A percentile compares a stretch with the other conserved stretches of the same genome.
Conservation (phyloP, 129 eudicot genomes). For the Arctium lappa region DNA sequence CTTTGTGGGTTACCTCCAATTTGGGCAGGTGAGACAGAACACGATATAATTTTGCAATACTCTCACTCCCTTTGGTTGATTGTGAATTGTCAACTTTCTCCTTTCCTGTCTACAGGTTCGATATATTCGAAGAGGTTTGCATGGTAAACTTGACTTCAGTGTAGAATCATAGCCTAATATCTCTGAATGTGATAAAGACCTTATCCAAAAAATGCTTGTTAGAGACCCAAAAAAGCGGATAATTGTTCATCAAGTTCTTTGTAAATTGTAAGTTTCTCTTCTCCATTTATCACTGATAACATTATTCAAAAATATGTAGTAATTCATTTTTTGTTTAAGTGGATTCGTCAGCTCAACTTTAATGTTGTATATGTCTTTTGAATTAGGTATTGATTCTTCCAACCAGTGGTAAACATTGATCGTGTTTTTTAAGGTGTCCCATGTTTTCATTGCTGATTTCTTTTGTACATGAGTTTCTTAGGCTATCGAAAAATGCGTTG, state of each 20-base stretch:
- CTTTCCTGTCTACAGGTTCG: slow-evolving; percentile 40
- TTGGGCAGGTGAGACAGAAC: slow-evolving; percentile 57
- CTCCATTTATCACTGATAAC: neutral
- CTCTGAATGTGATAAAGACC: slow-evolving; percentile 69
- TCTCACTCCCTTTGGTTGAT: neutral
- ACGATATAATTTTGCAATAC: neutral
- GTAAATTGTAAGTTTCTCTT: slow-evolving; percentile 34
- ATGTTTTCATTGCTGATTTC: too few species aligned
- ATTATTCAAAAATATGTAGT: neutral
- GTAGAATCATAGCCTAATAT: slow-evolving; percentile 80
- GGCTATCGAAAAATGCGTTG: too few species aligned
- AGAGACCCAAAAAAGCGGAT: slow-evolving; percentile 66
- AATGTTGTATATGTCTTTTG: too few species aligned
- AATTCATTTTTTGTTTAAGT: too few species aligned
- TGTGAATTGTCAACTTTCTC: neutral
- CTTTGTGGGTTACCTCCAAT: slow-evolving; percentile 78
- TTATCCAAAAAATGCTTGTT: slow-evolving; percentile 65
- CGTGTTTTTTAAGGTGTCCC: too few species aligned
- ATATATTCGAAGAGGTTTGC: slow-evolving; percentile 71
- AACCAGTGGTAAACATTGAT: too few species aligned
- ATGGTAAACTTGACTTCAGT: slow-evolving; percentile 62
- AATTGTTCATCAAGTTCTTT: slow-evolving; percentile 65
- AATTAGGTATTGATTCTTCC: too few species aligned
- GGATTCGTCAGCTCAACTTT: too few species aligned
- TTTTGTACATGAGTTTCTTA: too few species aligned